phyloP scores from a whole-genome alignment of 1,139 yeast species.

The Blastobotrys elegans region DNA sequence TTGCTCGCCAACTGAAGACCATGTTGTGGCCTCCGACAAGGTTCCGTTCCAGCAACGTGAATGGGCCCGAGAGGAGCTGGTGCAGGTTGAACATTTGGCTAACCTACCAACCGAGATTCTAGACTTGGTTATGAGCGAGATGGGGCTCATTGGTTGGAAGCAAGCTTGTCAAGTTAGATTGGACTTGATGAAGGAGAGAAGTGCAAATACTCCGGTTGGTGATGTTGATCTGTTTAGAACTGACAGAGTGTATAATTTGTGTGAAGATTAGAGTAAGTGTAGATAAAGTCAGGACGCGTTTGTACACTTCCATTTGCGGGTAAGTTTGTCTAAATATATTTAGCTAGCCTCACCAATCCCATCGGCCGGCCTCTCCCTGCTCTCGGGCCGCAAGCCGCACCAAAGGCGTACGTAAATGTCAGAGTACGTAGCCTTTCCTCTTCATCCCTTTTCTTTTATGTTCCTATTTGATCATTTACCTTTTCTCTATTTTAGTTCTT shows the following conservation, averaged over 20 bases:
- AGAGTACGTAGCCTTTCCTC: too few relatives aligned
- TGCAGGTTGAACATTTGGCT: not conserved
- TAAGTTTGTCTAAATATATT: too few relatives aligned
- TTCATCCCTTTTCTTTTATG: too few relatives aligned
- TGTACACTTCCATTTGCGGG: too few relatives aligned
- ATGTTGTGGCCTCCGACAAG: slow-evolving; percentile 33
- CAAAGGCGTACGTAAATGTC: too few relatives aligned
- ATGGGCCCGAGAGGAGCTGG: slow-evolving; percentile 22
- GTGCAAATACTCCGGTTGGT: slow-evolving; percentile 13
- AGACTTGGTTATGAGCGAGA: not conserved
- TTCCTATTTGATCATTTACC: too few relatives aligned
- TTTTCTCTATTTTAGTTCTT: too few relatives aligned
- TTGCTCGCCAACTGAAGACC: slow-evolving; percentile 38
- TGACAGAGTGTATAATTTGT: slow-evolving; percentile 30
- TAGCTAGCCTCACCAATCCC: too few relatives aligned
- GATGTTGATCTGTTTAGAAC: slow-evolving; percentile 25
- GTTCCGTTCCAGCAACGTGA: slow-evolving; percentile 43
- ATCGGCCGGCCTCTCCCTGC: too few relatives aligned
- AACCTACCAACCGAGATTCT: not conserved
- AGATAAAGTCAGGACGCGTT: too few relatives aligned
- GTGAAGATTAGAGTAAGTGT: slow-evolving; percentile 35
- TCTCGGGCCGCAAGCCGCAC: too few relatives aligned
- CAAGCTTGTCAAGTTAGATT: slow-evolving; percentile 33
- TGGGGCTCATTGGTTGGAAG: slow-evolving; percentile 24
- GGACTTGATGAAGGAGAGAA: slow-evolving; percentile 38